Evolutionary conservation across 1,284 basidiomycete species (phyloP), one percentile per base, ranked within the genome.

Genomic region (Heterobasidion occidentale): DNA sequence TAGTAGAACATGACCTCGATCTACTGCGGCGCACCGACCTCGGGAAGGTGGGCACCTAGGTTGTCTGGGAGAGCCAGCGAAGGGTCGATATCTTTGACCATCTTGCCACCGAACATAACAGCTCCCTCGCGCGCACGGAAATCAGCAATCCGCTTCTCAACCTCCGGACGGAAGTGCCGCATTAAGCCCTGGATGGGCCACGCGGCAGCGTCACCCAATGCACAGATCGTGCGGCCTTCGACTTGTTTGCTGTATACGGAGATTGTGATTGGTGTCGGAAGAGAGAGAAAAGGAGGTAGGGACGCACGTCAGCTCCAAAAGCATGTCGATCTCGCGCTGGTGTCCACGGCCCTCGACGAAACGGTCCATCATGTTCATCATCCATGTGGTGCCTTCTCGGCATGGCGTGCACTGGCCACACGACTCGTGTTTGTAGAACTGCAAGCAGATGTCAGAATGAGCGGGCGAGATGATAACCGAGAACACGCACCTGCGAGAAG

Each of bases 361-460:
- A 54, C 94, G 86, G 69, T 93, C 83, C 94, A 97, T 97, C 91
- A 97, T 96, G 74, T 97, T 96, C 83, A 90, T 92, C 90, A 98
- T 92, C 94, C 94, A 97, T 0, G 92, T 95, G 2, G 94, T 97
- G 51, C 94, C 94, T 70, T 97, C 94, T 64, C 94, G 79, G 72
- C 95, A 98, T 2, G 95, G 95, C 7, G 96, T 98, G 70, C 95
- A 99, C 72, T 98, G 97, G 20, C 97, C 97, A 67, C 96, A 99
- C 5, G 93, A 96, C 72, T 98, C 97, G 76, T 98, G 96, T 74
- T 98, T 97, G 79, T 97, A 97, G 75, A 97, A 96, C 78, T 88
- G 38, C 11, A 38, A 36, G 36, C 17, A 44, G 52, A 17, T 46
- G 56, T 53, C 38, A 42, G 44, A 49, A 33, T 15, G 17, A 56